Percentiles rank a stretch among this genome's conserved stretches.
Conservation (phyloP, 106 monocot genomes). For the Hemerocallis citrina region DNA sequence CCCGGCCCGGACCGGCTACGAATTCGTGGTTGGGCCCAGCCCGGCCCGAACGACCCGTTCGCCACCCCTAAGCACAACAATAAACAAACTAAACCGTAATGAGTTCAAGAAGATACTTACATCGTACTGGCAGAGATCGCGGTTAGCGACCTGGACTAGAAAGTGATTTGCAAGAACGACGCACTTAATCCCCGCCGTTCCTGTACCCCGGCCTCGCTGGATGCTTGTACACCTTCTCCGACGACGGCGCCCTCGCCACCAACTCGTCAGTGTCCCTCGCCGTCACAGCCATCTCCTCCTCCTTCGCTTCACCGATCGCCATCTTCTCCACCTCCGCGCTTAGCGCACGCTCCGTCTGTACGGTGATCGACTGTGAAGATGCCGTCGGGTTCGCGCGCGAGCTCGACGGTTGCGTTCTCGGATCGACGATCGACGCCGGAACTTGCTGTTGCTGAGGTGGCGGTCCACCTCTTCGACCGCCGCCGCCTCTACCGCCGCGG, state of each 20-base stretch:
- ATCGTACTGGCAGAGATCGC: too few relatives aligned
- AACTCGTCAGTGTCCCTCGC: background rate
- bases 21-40: too few relatives aligned
- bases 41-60: too few relatives aligned
- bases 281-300: background rate
- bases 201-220: conserved; percentile 16
- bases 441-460: background rate
- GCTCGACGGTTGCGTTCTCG: too few relatives aligned
- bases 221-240: conserved; percentile 13
- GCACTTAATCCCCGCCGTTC: conserved; percentile 17
- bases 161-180: conserved; percentile 29
- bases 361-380: background rate
- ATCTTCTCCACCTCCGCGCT: too few relatives aligned
- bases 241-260: conserved; percentile 4
- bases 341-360: too few relatives aligned
- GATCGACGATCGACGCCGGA: background rate
- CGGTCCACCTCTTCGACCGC: conserved; percentile 3
- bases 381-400: too few relatives aligned
- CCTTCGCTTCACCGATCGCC: background rate
- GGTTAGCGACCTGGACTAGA: too few relatives aligned
- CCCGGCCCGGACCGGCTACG: too few relatives aligned
- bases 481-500: background rate
- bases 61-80: too few relatives aligned
- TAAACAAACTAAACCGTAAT: too few relatives aligned
- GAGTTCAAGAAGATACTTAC: too few relatives aligned